Base-by-base conservation (phyloP, 2,329 filamentous ascomycete genomes). In the Clonostachys byssicola region DNA sequence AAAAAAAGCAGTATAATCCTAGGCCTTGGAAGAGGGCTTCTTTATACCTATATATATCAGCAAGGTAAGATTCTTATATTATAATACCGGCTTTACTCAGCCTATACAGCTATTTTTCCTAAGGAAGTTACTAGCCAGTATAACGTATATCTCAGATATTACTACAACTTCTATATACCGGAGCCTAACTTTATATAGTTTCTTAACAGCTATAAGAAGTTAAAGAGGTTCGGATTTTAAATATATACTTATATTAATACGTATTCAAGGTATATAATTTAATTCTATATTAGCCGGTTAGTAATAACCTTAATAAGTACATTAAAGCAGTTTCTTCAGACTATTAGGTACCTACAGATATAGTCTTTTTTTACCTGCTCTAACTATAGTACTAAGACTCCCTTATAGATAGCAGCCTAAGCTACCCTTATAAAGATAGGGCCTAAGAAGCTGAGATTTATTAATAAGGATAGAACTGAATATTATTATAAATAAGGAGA, bases 231-330 rank as follows among this genome's bases (percentile, higher is more conserved):
- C 34, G 17, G 18, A 12, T 18, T 46, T 20, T 17, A 46, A 41
- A 40, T 46, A n/a, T 46, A 46, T 40, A 34, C 10, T 14, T 46
- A 41, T 46, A 46, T 46, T 46, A 41, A 46, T 41, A 41, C 6
- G 10, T 46, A 46, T 16, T 46, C 8, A 40, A 30, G 20, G 23
- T 46, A 34, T 46, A 46, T 46, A 40, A 46, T 34, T 41, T 46
- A 41, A 4, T 46, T 46, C 34, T 46, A 40, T 41, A 18, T 41
- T 41, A 34, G 35, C 14, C 12, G 12, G 7, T 46, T 17, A 20
- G 38, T 12, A 30, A 40, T 33, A 23, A 43, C 30, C 5, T 30
- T n/a, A 6, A 10, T 43, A 6, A 43, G 30, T 41, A 46, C 4
- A 40, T 23, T 20, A 41, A 34, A 40, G 20, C 34, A 46, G 9